Conservation (phyloP, 2,329 filamentous ascomycete species). For the Parastagonospora avenae region DNA sequence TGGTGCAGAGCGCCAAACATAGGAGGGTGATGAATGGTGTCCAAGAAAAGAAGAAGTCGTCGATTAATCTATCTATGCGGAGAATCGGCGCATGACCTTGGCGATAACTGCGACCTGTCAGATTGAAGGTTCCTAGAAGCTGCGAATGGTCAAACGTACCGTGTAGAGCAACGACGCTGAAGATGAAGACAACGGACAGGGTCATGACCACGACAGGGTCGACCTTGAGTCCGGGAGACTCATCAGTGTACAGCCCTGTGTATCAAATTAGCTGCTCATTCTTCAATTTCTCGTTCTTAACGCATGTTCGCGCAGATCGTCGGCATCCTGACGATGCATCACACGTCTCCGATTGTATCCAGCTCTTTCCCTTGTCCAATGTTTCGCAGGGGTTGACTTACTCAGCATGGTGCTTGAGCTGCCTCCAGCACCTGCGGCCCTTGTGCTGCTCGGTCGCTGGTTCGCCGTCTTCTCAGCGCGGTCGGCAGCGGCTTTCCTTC, state of each 20-base stretch:
- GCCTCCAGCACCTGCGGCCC: conserved; percentile 90
- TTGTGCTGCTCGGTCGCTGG: conserved; percentile 87
- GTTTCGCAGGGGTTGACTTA: conserved; percentile 56
- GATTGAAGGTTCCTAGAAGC: background rate
- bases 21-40: conserved; percentile 7
- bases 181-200: conserved; percentile 96
- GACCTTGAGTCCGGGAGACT: conserved; percentile 95
- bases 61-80: conserved; percentile 49
- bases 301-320: too few relatives aligned
- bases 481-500: conserved; percentile 92
- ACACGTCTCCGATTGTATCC: too few relatives aligned
- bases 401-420: conserved; percentile 99
- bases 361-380: too few relatives aligned
- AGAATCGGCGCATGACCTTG: conserved; percentile 90
- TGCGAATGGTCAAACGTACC: conserved; percentile 65
- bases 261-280: conserved; percentile 17
- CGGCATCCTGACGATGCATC: too few relatives aligned
- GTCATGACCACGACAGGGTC: conserved; percentile 97
- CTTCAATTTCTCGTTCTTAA: background rate
- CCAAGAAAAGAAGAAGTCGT: conserved; percentile 10
- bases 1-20: conserved; percentile 27
- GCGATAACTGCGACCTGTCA: conserved; percentile 73
- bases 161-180: conserved; percentile 96
- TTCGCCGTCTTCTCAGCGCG: conserved; percentile 97
- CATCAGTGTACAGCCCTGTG: conserved; percentile 91